Conservation (phyloP, 2,329 filamentous ascomycete genomes). For the Aspergillus pseudoterreus region DNA sequence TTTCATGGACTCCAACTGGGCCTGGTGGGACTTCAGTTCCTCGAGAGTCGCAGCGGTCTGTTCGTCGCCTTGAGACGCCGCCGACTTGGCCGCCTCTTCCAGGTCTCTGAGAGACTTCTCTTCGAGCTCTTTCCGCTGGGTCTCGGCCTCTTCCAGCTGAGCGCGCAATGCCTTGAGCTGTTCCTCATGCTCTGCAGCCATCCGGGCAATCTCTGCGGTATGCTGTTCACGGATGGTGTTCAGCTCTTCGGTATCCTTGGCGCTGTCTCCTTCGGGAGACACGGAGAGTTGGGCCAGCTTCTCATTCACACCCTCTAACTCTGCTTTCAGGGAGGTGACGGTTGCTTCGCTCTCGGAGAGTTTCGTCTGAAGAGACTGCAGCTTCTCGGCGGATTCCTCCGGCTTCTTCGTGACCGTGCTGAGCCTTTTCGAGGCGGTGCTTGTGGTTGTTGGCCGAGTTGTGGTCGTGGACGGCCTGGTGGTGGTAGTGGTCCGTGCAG, state of each 20-base stretch:
- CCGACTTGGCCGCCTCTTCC: conserved; percentile 36
- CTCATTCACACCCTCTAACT: conserved; percentile 33
- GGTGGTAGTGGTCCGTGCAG: conserved; percentile 15
- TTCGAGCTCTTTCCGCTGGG: conserved; percentile 34
- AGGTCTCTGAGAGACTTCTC: conserved; percentile 35
- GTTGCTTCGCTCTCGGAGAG: conserved; percentile 35
- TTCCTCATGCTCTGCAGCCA: conserved; percentile 30
- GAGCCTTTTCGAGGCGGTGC: conserved; percentile 31
- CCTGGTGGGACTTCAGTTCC: conserved; percentile 36
- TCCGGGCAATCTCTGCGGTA: conserved; percentile 28
- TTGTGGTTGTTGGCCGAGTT: conserved; percentile 13
- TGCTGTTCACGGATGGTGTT: conserved; percentile 29
- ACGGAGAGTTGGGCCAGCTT: conserved; percentile 31
- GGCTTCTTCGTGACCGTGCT: conserved; percentile 31
- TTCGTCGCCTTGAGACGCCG: conserved; percentile 33
- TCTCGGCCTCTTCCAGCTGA: conserved; percentile 35
- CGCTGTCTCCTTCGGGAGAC: conserved; percentile 20
- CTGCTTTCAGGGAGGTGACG: conserved; percentile 28
- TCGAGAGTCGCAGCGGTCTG: conserved; percentile 33
- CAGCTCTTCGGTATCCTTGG: conserved; percentile 19
- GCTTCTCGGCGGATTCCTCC: conserved; percentile 30
- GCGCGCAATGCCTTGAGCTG: conserved; percentile 30
- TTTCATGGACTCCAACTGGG: conserved; percentile 33
- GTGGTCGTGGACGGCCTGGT: conserved; percentile 17
- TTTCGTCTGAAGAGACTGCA: conserved; percentile 33